Evolutionary conservation across 2,329 filamentous ascomycete species (phyloP), one percentile per base, ranked within the genome.

Genomic region (Ophiocordyceps sinensis): DNA sequence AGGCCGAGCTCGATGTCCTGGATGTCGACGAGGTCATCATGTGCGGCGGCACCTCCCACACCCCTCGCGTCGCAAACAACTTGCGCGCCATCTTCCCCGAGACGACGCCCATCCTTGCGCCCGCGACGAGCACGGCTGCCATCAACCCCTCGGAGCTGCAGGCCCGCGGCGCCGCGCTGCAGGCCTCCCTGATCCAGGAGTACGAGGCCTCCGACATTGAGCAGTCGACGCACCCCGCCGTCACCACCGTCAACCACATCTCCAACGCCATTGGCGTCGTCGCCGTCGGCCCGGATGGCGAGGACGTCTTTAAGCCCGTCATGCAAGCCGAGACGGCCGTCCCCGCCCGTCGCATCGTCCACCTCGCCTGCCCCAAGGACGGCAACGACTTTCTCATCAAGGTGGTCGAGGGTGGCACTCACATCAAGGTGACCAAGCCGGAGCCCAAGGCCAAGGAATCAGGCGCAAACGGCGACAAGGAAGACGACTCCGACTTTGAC

Each of bases 21-120:
- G 89, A 98, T 59, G 77, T 98, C 44, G 84, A 94, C 58, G 87
- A 95, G 70, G 84, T 96, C 51, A 86, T 98, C 60, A 78, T 96
- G 52, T 83, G 85, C 38, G 91, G 91, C 51, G 91, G 91, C 54
- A 85, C 85, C 48, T 83, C 88, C 5, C 88, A 98, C 71, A 95
- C 85, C 1, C 91, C 91, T 47, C 87, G 89, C 66, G 84, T 96
- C 51, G 89, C 91, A 48, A 72, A 76, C 54, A 85, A 91, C 63
- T 67, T 95, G 51, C 69, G 75, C 57, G 68, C 69, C 51, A 75
- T 89, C 60, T 98, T 98, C 79, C 79, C 86, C 42, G 75, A 82
- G 56, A 75, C 71, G 43, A 94, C 88, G 45, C 66, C 66, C 37
- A 76, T 98, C 53, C 73, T 89, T 48, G 85, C 91, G 2, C 91